phyloP scores from a whole-genome alignment of 1,139 yeast genomes.

The Kurtzmaniella natalensis region DNA sequence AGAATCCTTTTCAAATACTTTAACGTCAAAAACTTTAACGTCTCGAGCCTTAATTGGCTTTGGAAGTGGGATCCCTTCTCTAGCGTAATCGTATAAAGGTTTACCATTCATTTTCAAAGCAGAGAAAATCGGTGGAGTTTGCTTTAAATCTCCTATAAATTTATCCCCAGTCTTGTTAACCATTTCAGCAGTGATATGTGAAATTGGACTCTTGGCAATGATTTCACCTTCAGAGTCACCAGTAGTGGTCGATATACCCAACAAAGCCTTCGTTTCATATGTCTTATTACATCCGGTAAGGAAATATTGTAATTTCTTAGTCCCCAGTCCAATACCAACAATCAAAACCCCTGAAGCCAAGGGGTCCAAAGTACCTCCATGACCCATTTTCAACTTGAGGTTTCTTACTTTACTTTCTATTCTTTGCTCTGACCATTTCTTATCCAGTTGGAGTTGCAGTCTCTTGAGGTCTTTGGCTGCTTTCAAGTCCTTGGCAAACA shows the following conservation, averaged over 20 bases:
- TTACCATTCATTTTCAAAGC: constrained; percentile 94
- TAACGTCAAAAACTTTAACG: constrained; percentile 55
- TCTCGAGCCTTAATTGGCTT: constrained; percentile 72
- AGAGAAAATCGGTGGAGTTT: constrained; percentile 93
- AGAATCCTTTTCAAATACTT: constrained; percentile 49
- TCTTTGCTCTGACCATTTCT: constrained; percentile 41
- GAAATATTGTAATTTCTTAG: constrained; percentile 71
- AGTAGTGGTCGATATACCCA: constrained; percentile 90
- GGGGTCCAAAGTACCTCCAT: constrained; percentile 97
- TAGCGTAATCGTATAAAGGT: constrained; percentile 90
- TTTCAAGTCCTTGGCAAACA: constrained; percentile 54
- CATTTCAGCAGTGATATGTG: constrained; percentile 54
- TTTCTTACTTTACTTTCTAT: constrained; percentile 44
- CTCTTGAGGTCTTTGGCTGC: constrained; percentile 28
- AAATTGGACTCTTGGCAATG: constrained; percentile 50
- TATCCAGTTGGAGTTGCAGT: constrained; percentile 39
- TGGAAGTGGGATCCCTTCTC: constrained; percentile 84
- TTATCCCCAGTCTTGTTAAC: constrained; percentile 49
- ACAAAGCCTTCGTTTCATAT: constrained; percentile 77
- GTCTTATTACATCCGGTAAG: constrained; percentile 69
- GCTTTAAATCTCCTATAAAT: constrained; percentile 75
- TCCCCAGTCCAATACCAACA: constrained; percentile 86
- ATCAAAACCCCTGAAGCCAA: constrained; percentile 90
- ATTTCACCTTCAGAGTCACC: constrained; percentile 92
- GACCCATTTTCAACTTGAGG: constrained; percentile 85